These are phyloP conservation scores for Pseudocercospora vitis DNA, from an alignment of 2,329 filamentous ascomycete genomes.

Conservation along the genomic window DNA sequence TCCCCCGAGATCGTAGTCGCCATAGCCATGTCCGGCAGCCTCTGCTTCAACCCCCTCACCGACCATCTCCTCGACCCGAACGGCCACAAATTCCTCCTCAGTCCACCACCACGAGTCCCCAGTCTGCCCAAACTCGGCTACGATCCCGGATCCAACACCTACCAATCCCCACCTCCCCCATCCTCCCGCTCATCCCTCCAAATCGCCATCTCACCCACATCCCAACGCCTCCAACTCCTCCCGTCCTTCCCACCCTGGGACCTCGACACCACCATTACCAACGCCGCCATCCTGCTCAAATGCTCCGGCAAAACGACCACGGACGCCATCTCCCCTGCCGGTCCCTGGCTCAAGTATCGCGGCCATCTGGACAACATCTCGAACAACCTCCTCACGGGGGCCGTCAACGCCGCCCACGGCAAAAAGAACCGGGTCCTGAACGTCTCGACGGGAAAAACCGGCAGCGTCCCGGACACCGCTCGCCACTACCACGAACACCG, in stretches of 20 bases:
- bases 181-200: slow-evolving; percentile 68
- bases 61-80: slow-evolving; percentile 92
- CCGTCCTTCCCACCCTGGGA: slow-evolving; percentile 80
- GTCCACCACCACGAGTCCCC: slow-evolving; percentile 73
- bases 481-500: slow-evolving; percentile 98
- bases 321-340: slow-evolving; percentile 60
- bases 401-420: slow-evolving; percentile 91
- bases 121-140: slow-evolving; percentile 80
- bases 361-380: slow-evolving; percentile 99
- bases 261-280: no score
- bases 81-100: slow-evolving; percentile 91
- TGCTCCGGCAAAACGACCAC: slow-evolving; percentile 24
- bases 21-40: slow-evolving; percentile 75
- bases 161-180: slow-evolving; percentile 88
- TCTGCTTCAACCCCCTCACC: slow-evolving; percentile 56
- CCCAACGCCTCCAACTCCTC: slow-evolving; percentile 92
- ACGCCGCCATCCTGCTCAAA: no score
- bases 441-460: slow-evolving; percentile 77
- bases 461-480: slow-evolving; percentile 86
- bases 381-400: slow-evolving; percentile 99
- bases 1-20: slow-evolving; percentile 89
- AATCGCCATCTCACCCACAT: slow-evolving; percentile 82
- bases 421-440: slow-evolving; percentile 99
- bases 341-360: slow-evolving; percentile 98
- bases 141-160: slow-evolving; percentile 59